A percentile compares a stretch with the other conserved stretches of the same genome.
These are phyloP conservation scores for Boletus eberwhitei DNA, from an alignment of 768 basidiomycete genomes.

Conservation along the genomic window DNA sequence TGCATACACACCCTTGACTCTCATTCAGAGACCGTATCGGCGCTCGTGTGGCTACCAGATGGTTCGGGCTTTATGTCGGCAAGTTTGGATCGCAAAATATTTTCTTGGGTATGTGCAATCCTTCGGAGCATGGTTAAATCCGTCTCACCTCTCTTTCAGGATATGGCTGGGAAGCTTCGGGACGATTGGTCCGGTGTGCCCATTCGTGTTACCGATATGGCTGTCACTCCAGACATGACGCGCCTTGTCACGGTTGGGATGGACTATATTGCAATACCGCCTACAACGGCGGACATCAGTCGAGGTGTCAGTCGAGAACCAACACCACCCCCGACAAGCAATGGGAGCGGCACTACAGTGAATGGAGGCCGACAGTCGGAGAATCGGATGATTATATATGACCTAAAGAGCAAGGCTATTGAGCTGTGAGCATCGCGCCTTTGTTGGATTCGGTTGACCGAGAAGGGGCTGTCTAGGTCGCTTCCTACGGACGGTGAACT, in stretches of 20 bases:
- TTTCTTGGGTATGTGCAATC: conserved; percentile 66
- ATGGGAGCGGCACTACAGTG: conserved; percentile 33
- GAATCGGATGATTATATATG: conserved; percentile 73
- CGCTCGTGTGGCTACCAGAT: conserved; percentile 86
- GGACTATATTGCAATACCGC: conserved; percentile 36
- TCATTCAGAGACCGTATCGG: conserved; percentile 81
- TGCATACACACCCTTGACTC: conserved; percentile 62
- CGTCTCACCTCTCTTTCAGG: conserved; percentile 43
- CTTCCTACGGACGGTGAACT: conserved; percentile 72
- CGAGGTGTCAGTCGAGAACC: conserved; percentile 37
- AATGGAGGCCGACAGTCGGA: conserved; percentile 40
- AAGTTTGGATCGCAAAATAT: conserved; percentile 79
- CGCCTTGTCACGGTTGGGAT: conserved; percentile 85
- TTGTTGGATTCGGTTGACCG: conserved; percentile 8
- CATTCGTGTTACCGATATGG: conserved; percentile 84
- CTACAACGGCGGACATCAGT: conserved; percentile 12
- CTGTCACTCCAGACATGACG: conserved; percentile 79
- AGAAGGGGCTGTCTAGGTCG: conserved; percentile 41
- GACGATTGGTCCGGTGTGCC: conserved; percentile 67
- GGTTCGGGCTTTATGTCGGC: conserved; percentile 88
- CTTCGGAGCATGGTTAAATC: neutral
- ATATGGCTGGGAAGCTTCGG: conserved; percentile 65
- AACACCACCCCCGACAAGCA: conserved; percentile 29
- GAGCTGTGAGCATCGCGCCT: conserved; percentile 54
- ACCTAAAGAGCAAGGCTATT: conserved; percentile 62